phyloP scores from a whole-genome alignment of 169 alveolate genomes.

The Eimeria sp. region DNA sequence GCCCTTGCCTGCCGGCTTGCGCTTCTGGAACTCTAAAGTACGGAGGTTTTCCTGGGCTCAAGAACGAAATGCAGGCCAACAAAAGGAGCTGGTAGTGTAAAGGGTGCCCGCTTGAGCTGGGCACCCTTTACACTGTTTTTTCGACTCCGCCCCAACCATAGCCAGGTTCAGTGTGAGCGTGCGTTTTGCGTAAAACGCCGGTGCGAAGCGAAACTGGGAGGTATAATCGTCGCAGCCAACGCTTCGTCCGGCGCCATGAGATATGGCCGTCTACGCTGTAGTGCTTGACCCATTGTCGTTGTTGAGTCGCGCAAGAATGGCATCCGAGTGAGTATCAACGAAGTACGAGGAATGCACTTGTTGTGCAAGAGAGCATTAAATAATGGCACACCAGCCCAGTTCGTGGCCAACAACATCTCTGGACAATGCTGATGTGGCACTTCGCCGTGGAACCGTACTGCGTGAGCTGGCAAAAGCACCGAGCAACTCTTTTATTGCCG shows the following conservation, averaged over 20 bases:
- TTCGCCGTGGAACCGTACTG: neutral
- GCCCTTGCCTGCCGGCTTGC: neutral
- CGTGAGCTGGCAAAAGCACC: neutral
- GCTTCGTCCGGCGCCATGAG: neutral
- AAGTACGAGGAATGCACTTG: neutral
- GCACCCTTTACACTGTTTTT: no score
- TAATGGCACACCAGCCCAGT: no score
- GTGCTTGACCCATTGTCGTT: neutral
- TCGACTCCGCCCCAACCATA: neutral
- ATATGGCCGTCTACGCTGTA: neutral
- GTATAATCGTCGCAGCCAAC: neutral
- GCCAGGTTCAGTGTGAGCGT: neutral
- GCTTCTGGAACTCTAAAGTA: neutral
- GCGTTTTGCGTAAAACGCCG: neutral
- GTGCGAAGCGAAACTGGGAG: neutral
- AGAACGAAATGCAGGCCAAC: no score
- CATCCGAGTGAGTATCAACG: neutral
- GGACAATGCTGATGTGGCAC: no score
- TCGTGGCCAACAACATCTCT: no score
- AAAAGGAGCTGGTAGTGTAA: no score
- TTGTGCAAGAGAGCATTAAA: no score
- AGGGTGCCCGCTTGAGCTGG: no score
- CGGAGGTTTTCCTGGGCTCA: no score
- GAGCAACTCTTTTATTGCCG: neutral
- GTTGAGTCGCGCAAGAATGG: neutral